A percentile compares a stretch with the other conserved stretches of the same genome.
phyloP scores from a whole-genome alignment of 768 basidiomycete genomes.

The Lactarius sanguifluus region DNA sequence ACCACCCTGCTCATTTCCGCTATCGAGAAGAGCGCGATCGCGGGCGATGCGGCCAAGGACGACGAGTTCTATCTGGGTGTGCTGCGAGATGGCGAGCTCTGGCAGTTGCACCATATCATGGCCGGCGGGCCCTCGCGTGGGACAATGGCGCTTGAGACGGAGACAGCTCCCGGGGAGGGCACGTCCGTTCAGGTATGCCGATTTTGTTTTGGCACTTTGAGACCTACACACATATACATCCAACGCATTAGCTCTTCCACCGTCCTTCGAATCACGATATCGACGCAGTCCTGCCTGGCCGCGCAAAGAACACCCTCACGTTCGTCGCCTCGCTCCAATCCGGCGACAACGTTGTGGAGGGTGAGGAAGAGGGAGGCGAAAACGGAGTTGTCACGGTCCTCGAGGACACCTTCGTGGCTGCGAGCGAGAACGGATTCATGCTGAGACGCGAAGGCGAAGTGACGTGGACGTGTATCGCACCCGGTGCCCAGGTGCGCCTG shows the following conservation, averaged over 20 bases:
- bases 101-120: conserved; percentile 50
- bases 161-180: conserved; percentile 51
- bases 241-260: conserved; percentile 14
- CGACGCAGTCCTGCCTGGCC: no score
- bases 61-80: conserved; percentile 20
- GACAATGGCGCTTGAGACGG: conserved; percentile 57
- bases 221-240: not conserved
- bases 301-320: conserved; percentile 3
- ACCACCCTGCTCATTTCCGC: conserved; percentile 57
- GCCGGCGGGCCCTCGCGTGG: conserved; percentile 75
- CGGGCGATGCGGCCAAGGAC: conserved; percentile 31
- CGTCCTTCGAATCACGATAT: not conserved
- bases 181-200: conserved; percentile 46
- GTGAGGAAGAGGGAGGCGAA: not conserved
- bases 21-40: conserved; percentile 42
- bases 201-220: not conserved
- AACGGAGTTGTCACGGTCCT: conserved; percentile 29
- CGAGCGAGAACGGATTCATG: conserved; percentile 55
- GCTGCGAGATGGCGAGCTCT: conserved; percentile 11
- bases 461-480: conserved; percentile 45
- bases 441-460: conserved; percentile 37
- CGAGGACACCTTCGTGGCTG: conserved; percentile 43
- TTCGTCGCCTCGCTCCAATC: conserved; percentile 6
- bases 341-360: not conserved
- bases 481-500: conserved; percentile 38